Evolutionary conservation across 371 early-diverging fungal genomes (phyloP).

Genomic region (Rhizopus stolonifer): DNA sequence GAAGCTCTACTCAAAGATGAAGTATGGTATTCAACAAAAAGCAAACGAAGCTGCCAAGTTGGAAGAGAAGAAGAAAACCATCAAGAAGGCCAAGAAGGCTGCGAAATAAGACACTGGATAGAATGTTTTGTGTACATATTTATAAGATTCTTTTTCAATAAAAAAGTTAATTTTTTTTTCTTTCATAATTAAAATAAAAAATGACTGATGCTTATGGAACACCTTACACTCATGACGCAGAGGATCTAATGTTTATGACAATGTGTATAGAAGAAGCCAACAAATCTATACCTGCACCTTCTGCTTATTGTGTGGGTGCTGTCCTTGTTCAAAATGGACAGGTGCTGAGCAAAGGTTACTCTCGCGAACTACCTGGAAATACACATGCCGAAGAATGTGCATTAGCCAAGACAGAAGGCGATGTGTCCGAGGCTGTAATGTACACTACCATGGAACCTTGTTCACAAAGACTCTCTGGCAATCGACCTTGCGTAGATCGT

Average conservation of each 20-base stretch:
- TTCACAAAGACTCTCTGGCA: slow-evolving; percentile 74
- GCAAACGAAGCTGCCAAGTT: slow-evolving; percentile 55
- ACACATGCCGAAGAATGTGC: slow-evolving; percentile 92
- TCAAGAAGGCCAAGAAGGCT: slow-evolving; percentile 30
- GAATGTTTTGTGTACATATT: background rate
- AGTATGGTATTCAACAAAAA: slow-evolving; percentile 67
- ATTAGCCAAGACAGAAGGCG: slow-evolving; percentile 60
- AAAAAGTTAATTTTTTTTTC: slow-evolving; percentile 3
- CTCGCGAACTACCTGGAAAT: slow-evolving; percentile 88
- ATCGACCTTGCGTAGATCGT: slow-evolving; percentile 66
- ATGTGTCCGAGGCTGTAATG: slow-evolving; percentile 50
- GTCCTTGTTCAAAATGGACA: slow-evolving; percentile 58
- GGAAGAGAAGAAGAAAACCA: slow-evolving; percentile 42
- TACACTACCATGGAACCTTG: slow-evolving; percentile 96
- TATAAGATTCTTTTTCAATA: background rate
- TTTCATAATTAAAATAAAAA: background rate
- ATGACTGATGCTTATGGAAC: slow-evolving; percentile 30
- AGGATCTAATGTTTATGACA: slow-evolving; percentile 36
- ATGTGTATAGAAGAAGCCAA: slow-evolving; percentile 56
- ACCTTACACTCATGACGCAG: slow-evolving; percentile 31
- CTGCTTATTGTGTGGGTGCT: slow-evolving; percentile 94
- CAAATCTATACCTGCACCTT: slow-evolving; percentile 69
- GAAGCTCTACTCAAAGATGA: slow-evolving; percentile 80
- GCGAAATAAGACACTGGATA: background rate
- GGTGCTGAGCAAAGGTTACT: slow-evolving; percentile 74